Evolutionary conservation across 1,284 basidiomycete species (phyloP).

Genomic region (Tausonia pullulans): DNA sequence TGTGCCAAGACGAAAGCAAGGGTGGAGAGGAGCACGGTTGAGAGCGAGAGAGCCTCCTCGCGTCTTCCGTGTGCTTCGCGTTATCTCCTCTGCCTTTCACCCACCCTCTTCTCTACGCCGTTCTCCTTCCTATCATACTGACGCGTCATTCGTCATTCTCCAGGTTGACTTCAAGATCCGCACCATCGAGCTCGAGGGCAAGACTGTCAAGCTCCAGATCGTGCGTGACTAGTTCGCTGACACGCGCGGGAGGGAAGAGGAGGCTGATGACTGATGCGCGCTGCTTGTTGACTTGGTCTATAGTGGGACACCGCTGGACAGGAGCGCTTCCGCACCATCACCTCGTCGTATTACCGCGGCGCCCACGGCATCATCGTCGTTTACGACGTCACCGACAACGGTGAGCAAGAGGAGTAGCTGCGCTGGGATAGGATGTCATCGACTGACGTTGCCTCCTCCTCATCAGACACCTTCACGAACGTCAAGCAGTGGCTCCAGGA

Average conservation of each 20-base stretch:
- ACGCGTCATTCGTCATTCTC: constrained; percentile 19
- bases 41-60: not conserved
- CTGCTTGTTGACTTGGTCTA: constrained; percentile 19
- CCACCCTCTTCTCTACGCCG: constrained; percentile 1
- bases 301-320: constrained; percentile 97
- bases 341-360: constrained; percentile 84
- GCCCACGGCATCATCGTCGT: constrained; percentile 97
- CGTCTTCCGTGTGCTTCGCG: not conserved
- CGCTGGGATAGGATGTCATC: not conserved
- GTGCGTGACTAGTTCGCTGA: constrained; percentile 45
- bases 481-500: constrained; percentile 99
- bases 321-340: constrained; percentile 95
- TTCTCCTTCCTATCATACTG: not conserved
- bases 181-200: constrained; percentile 98
- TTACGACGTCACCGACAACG: constrained; percentile 98
- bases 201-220: constrained; percentile 99
- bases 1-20: not conserved
- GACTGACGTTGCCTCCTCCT: not conserved
- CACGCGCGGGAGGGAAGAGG: constrained; percentile 23
- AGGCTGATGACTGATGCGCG: constrained; percentile 14
- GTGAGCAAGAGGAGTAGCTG: constrained; percentile 37
- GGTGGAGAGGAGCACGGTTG: not conserved
- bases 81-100: too few species aligned
- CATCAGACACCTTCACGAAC: constrained; percentile 83
- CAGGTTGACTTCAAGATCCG: constrained; percentile 97